Percentiles rank a stretch among this genome's conserved stretches.
Evolutionary conservation across 169 alveolate species (phyloP).

Genomic region (Cryptosporidium muris): DNA sequence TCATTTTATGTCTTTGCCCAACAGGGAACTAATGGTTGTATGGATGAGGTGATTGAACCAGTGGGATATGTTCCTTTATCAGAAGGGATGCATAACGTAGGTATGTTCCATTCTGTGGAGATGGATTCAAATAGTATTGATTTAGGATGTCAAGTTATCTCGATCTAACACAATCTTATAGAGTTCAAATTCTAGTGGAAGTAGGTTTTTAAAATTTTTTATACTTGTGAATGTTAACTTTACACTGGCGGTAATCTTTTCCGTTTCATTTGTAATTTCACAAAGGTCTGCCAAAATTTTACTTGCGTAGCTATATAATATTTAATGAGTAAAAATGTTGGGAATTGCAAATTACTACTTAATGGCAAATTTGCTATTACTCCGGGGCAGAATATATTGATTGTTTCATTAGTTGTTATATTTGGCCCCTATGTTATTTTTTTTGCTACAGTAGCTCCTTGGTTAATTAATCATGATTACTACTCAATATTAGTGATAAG

Average conservation of each 20-base stretch:
- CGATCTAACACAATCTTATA: conserved; percentile 1
- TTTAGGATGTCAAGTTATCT: conserved; percentile 56
- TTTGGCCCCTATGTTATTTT: conserved; percentile 47
- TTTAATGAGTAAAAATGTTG: no score
- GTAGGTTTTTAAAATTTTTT: no score
- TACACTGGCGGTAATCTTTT: no score
- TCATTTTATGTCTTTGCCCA: conserved; percentile 38
- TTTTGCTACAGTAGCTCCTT: conserved; percentile 9
- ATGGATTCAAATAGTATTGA: conserved; percentile 46
- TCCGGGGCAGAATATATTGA: neutral
- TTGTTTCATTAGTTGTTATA: conserved; percentile 19
- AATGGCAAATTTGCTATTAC: no score
- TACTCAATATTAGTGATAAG: neutral
- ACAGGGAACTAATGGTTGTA: conserved; percentile 5
- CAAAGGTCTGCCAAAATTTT: no score
- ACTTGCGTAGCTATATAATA: no score
- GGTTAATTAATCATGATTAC: conserved; percentile 13
- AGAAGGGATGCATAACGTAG: conserved; percentile 38
- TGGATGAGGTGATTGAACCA: conserved; percentile 41
- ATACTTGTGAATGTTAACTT: no score
- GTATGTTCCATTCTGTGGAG: conserved; percentile 21
- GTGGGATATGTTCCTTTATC: conserved; percentile 21
- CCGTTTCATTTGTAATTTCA: no score
- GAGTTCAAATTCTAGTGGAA: no score
- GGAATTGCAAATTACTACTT: no score